Percentiles rank a stretch among this genome's conserved stretches.
These are phyloP conservation scores for Phytophthora citrophthora DNA, from an alignment of 352 stramenopile genomes.

Conservation along the genomic window DNA sequence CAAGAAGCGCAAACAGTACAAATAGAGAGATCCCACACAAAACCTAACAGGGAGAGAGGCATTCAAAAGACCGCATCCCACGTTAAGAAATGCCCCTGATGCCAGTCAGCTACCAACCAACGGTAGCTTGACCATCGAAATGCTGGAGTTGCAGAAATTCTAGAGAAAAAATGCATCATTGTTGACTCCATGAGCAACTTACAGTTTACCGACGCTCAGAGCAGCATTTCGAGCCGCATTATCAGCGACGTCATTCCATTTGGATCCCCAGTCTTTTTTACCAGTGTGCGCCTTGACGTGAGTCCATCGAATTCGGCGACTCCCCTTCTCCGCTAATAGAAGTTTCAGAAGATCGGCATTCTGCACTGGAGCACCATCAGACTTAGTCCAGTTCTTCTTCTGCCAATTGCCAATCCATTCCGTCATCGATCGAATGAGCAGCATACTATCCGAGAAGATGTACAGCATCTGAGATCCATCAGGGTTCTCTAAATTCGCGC, in stretches of 20 bases:
- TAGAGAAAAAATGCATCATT: no score
- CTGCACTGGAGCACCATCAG: conserved; percentile 53
- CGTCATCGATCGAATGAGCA: conserved; percentile 84
- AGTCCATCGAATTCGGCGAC: conserved; percentile 60
- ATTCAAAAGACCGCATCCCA: no score
- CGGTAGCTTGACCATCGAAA: no score
- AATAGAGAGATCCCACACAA: background rate
- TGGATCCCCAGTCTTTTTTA: conserved; percentile 67
- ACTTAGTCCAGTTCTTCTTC: conserved; percentile 70
- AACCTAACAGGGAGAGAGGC: background rate
- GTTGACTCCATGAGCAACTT: no score
- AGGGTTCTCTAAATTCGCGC: conserved; percentile 63
- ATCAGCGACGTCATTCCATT: conserved; percentile 79
- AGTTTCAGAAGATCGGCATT: conserved; percentile 77
- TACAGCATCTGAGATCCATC: conserved; percentile 42
- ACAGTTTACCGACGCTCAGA: conserved; percentile 9
- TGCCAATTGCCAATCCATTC: conserved; percentile 72
- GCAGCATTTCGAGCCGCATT: conserved; percentile 49
- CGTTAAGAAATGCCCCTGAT: no score
- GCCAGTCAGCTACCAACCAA: no score
- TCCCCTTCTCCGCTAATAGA: conserved; percentile 49
- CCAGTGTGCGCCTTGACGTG: conserved; percentile 74
- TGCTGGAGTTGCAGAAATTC: no score
- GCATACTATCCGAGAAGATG: conserved; percentile 83
- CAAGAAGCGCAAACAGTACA: background rate